Percentiles rank a stretch among this genome's conserved stretches.
Evolutionary conservation across 73 alveolate species (phyloP).

Genomic region (Paramecium bursaria): DNA sequence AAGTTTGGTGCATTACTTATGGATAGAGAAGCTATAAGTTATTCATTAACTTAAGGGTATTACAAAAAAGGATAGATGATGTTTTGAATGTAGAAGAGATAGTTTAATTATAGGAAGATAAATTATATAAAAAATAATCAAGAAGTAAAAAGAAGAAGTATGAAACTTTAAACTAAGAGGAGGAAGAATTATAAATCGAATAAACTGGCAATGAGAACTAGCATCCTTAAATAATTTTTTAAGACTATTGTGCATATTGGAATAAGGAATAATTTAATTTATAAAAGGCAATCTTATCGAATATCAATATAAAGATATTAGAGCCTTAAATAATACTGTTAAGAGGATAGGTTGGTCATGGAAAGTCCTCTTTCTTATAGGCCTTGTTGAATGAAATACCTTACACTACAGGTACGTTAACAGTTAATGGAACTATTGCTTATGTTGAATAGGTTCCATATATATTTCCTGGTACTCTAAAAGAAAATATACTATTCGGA

Average conservation of each 20-base stretch:
- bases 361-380: slow-evolving; percentile 77
- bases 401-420: slow-evolving; percentile 15
- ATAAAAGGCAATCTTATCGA: slow-evolving; percentile 20
- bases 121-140: slow-evolving; percentile 22
- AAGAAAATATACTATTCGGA: slow-evolving; percentile 88
- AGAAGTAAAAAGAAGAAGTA: slow-evolving; percentile 16
- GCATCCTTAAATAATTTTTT: not conserved
- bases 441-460: slow-evolving; percentile 92
- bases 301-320: slow-evolving; percentile 41
- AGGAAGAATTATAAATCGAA: slow-evolving; percentile 11
- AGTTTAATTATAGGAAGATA: too few species aligned
- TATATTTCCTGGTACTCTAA: slow-evolving; percentile 86
- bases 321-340: slow-evolving; percentile 69
- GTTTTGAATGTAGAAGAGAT: slow-evolving; percentile 23
- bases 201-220: not conserved
- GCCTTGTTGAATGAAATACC: slow-evolving; percentile 74
- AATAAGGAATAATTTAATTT: slow-evolving; percentile 12
- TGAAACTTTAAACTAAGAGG: not conserved
- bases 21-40: slow-evolving; percentile 36
- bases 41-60: slow-evolving; percentile 17
- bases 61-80: slow-evolving; percentile 31
- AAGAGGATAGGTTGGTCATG: slow-evolving; percentile 84
- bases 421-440: slow-evolving; percentile 82
- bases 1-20: slow-evolving; percentile 59
- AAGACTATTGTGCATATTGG: slow-evolving; percentile 48